A percentile compares a stretch with the other conserved stretches of the same genome.
phyloP scores from a whole-genome alignment of 2,329 filamentous ascomycete genomes.

The Paradendryphiella salina region DNA sequence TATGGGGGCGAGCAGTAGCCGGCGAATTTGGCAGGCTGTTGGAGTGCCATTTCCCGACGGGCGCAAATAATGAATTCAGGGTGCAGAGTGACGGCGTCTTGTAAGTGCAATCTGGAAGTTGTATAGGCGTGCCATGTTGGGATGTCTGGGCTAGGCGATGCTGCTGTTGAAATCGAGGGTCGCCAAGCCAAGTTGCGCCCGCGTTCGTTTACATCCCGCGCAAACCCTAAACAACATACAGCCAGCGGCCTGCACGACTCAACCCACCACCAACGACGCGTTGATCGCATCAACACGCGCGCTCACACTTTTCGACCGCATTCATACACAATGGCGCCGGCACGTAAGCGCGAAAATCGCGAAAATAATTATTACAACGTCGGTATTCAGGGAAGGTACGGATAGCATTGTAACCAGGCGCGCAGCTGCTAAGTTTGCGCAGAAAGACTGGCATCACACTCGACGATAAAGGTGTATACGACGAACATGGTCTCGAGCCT shows the following conservation, averaged over 20 bases:
- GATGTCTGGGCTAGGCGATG: not conserved
- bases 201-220: conserved; percentile 22
- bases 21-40: not conserved
- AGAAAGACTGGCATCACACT: conserved; percentile 90
- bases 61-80: no score
- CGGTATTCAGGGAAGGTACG: conserved; percentile 47
- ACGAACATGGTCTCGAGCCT: conserved; percentile 90
- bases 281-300: conserved; percentile 24
- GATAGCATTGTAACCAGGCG: conserved; percentile 4
- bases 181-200: conserved; percentile 13
- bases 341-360: conserved; percentile 44
- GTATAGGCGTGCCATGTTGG: not conserved
- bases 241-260: conserved; percentile 8
- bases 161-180: not conserved
- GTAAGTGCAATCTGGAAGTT: not conserved
- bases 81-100: not conserved
- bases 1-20: not conserved
- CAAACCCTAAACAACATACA: conserved; percentile 27
- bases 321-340: conserved; percentile 36
- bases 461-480: conserved; percentile 75
- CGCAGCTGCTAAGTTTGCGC: conserved; percentile 19
- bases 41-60: not conserved
- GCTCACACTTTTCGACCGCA: conserved; percentile 1
- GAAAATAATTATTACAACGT: conserved; percentile 48
- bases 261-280: conserved; percentile 13